Percentiles rank a stretch among this genome's conserved stretches.
Conservation (phyloP, 164 flowering plant species). For the Tinospora cordifolia region DNA sequence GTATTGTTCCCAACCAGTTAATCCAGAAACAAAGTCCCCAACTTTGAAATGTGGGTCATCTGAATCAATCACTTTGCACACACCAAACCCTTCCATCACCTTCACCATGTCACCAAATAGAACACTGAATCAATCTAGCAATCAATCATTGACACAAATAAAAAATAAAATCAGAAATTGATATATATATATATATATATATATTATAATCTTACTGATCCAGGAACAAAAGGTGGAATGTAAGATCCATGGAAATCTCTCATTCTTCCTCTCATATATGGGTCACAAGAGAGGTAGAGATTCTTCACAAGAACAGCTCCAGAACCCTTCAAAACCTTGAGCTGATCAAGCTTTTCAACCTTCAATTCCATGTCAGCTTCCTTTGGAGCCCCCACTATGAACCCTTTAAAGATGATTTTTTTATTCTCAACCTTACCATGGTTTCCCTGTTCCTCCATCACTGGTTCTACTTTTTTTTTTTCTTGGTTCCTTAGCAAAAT, state of each 20-base stretch:
- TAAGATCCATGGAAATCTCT: slow-evolving; percentile 24
- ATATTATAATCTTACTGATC: slow-evolving; percentile 20
- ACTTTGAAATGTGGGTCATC: slow-evolving; percentile 48
- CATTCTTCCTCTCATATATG: slow-evolving; percentile 37
- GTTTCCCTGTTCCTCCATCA: slow-evolving; percentile 15
- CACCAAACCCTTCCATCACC: slow-evolving; percentile 77
- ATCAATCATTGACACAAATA: background rate
- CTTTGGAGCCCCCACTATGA: slow-evolving; percentile 24
- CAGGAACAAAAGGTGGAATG: slow-evolving; percentile 31
- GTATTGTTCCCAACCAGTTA: slow-evolving; percentile 87
- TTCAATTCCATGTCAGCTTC: slow-evolving; percentile 37
- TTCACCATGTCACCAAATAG: slow-evolving; percentile 18
- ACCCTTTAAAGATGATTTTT: slow-evolving; percentile 31
- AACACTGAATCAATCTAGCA: background rate
- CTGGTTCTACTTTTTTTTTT: background rate
- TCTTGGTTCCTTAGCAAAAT: too few relatives aligned
- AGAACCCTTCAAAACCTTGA: slow-evolving; percentile 19
- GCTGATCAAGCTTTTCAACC: slow-evolving; percentile 15
- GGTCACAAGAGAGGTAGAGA: slow-evolving; percentile 35
- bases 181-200: background rate
- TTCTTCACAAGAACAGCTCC: slow-evolving; percentile 30
- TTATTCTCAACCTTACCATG: slow-evolving; percentile 16
- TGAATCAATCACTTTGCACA: slow-evolving; percentile 61
- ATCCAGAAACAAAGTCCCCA: slow-evolving; percentile 56
- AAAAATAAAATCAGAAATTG: background rate